Percentiles rank a stretch among this genome's conserved stretches.
Conservation (phyloP, 495 filamentous ascomycete genomes). For the Mytilinidion resinicola region DNA sequence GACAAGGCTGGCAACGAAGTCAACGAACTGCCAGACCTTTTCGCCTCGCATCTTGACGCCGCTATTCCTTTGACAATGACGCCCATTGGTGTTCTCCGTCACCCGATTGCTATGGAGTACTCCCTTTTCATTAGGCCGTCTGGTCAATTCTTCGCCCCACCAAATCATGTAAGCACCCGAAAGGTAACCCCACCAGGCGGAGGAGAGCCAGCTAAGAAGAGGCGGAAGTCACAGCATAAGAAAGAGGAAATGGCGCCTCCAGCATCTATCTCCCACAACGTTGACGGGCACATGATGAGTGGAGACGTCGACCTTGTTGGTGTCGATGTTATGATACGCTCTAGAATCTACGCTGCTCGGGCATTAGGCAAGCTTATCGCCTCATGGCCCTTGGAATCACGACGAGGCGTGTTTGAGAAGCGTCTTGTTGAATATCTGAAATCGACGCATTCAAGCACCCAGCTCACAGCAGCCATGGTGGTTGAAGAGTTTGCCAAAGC, state of each 20-base stretch:
- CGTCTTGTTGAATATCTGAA: conserved; percentile 56
- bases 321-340: conserved; percentile 76
- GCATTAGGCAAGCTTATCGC: conserved; percentile 75
- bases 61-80: conserved; percentile 75
- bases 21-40: conserved; percentile 25
- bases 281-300: conserved; percentile 96
- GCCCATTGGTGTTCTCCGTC: conserved; percentile 82
- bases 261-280: conserved; percentile 68
- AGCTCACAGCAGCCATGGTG: conserved; percentile 74
- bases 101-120: conserved; percentile 85
- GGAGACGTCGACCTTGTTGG: conserved; percentile 94
- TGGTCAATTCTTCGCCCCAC: conserved; percentile 64
- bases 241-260: conserved; percentile 48
- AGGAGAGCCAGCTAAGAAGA: conserved; percentile 54
- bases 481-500: conserved; percentile 76
- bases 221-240: conserved; percentile 76
- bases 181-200: conserved; percentile 55
- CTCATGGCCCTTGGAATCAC: conserved; percentile 45
- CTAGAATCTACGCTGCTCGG: conserved; percentile 75
- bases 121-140: conserved; percentile 88
- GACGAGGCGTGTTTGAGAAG: conserved; percentile 46
- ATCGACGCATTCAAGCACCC: conserved; percentile 73
- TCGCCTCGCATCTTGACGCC: conserved; percentile 63
- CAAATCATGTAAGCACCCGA: conserved; percentile 30
- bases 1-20: conserved; percentile 22